A percentile compares a stretch with the other conserved stretches of the same genome.
These are phyloP conservation scores for Neotropicomus parvogracilis DNA, from an alignment of 1,284 basidiomycete species.

Conservation along the genomic window DNA sequence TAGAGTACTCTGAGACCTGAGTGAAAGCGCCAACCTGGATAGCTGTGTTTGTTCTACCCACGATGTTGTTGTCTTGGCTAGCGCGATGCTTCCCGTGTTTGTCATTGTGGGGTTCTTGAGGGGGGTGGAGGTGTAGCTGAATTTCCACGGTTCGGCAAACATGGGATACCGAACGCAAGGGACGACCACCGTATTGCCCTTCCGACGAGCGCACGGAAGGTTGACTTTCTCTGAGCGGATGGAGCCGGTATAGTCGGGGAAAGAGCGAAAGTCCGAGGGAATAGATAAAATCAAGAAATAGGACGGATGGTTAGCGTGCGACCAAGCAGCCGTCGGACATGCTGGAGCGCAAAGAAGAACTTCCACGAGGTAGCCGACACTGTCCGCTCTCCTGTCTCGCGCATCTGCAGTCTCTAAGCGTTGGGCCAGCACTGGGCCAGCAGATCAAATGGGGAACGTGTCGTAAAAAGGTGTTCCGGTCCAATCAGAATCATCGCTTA, in stretches of 20 bases:
- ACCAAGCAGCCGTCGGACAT: constrained; percentile 8
- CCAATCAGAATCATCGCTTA: no score
- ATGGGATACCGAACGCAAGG: constrained; percentile 32
- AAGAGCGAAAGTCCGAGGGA: background rate
- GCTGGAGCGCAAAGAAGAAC: constrained; percentile 21
- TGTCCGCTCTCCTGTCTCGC: no score
- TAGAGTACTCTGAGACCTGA: no score
- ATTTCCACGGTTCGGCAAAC: constrained; percentile 26
- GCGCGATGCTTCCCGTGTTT: no score
- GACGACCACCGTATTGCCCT: constrained; percentile 33
- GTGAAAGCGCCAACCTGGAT: no score
- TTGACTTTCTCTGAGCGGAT: constrained; percentile 31
- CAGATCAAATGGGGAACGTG: no score
- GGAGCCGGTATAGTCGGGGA: constrained; percentile 22
- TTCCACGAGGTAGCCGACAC: constrained; percentile 20
- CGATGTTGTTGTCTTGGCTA: no score
- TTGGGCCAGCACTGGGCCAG: no score
- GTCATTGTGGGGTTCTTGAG: no score
- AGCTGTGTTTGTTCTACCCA: no score
- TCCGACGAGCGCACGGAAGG: constrained; percentile 34
- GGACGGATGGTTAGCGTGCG: constrained; percentile 8
- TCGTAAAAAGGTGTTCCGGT: no score
- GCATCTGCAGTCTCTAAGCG: no score
- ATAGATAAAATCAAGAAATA: constrained; percentile 8
- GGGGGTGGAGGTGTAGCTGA: constrained; percentile 30